phyloP scores from a whole-genome alignment of 108 stramenopile species.

The Heterococcus sp. region DNA sequence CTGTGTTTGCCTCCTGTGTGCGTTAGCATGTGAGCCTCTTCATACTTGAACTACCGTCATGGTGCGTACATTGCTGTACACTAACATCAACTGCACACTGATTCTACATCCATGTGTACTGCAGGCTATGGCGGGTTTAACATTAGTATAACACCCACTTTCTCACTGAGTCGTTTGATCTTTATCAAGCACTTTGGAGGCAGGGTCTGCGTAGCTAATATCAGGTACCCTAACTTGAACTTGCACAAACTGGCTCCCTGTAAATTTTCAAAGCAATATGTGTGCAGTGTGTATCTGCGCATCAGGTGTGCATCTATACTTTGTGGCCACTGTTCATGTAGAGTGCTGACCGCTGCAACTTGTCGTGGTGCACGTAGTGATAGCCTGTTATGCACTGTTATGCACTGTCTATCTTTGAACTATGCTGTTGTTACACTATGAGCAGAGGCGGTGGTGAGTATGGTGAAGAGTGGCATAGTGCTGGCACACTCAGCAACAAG shows the following conservation, averaged over 20 bases:
- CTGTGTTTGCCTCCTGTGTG: too few relatives aligned
- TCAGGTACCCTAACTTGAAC: constrained; percentile 52
- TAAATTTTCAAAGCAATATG: too few relatives aligned
- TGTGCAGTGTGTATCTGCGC: too few relatives aligned
- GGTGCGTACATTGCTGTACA: too few relatives aligned
- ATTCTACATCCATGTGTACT: constrained; percentile 63
- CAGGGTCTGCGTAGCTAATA: constrained; percentile 86
- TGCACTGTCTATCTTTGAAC: not conserved
- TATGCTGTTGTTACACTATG: not conserved
- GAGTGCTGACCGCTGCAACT: too few relatives aligned
- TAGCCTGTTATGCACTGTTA: constrained; percentile 80
- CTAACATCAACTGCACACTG: too few relatives aligned
- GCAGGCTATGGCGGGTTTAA: constrained; percentile 99
- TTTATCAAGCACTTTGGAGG: constrained; percentile 65
- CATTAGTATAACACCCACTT: constrained; percentile 81
- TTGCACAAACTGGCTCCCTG: too few relatives aligned
- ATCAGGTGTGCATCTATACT: too few relatives aligned
- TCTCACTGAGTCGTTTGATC: constrained; percentile 77
- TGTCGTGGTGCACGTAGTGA: too few relatives aligned
- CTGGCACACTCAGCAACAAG: constrained; percentile 73
- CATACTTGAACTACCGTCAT: too few relatives aligned
- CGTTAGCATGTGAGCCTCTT: too few relatives aligned
- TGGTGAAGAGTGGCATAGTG: constrained; percentile 64
- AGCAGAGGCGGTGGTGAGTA: constrained; percentile 54
- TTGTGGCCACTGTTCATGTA: too few relatives aligned